phyloP scores from a whole-genome alignment of 2,329 filamentous ascomycete species.

The Sclerotinia sclerotiorum region DNA sequence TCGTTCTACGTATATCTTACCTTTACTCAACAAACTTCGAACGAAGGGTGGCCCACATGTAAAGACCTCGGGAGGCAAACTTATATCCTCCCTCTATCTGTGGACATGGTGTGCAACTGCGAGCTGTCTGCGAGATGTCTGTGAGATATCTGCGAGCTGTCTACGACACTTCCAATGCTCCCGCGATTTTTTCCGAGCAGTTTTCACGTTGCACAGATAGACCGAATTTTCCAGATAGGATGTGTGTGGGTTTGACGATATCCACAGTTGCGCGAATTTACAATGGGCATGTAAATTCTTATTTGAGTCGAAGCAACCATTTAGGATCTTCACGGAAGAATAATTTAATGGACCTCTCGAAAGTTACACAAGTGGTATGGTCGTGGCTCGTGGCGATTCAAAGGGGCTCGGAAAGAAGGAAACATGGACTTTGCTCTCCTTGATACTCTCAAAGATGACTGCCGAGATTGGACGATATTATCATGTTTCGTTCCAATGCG shows the following conservation, averaged over 20 bases:
- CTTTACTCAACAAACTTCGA: neutral
- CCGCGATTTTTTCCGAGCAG: no score
- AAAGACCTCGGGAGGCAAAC: neutral
- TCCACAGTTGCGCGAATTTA: neutral
- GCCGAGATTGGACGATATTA: no score
- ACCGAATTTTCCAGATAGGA: neutral
- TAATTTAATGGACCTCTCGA: neutral
- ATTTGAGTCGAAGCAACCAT: neutral
- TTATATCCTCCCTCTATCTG: no score
- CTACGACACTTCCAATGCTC: neutral
- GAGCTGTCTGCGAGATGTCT: neutral
- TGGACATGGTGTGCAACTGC: neutral
- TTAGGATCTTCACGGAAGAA: neutral
- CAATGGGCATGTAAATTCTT: neutral
- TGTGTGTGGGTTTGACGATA: neutral
- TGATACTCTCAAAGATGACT: no score
- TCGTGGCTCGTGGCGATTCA: neutral
- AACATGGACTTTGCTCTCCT: no score
- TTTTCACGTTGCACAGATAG: neutral
- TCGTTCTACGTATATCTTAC: neutral
- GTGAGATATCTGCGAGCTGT: neutral
- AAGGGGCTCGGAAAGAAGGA: neutral
- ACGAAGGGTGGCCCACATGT: neutral
- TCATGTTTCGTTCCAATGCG: no score
- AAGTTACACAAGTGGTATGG: neutral